These are phyloP conservation scores for Coemansia sp. DNA, from an alignment of 192 early-diverging fungal species.

Conservation along the genomic window DNA sequence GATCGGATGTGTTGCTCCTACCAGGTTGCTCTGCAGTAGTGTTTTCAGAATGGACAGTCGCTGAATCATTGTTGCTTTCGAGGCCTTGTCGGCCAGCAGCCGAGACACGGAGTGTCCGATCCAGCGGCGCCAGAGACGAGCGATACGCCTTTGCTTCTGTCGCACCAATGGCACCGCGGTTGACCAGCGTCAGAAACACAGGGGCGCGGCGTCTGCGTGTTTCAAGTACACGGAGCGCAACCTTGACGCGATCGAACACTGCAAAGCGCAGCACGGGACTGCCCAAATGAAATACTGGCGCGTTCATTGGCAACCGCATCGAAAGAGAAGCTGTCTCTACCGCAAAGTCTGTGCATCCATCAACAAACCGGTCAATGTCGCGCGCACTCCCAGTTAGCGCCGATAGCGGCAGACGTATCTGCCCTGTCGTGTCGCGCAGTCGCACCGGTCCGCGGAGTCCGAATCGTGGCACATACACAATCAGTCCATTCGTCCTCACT, in stretches of 20 bases:
- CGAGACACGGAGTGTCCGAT: constrained; percentile 24
- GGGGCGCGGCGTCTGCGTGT: constrained; percentile 62
- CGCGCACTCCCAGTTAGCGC: constrained; percentile 51
- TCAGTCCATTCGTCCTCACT: constrained; percentile 65
- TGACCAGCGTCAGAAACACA: constrained; percentile 65
- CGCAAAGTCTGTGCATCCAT: constrained; percentile 54
- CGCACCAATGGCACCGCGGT: constrained; percentile 17
- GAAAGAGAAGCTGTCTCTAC: constrained; percentile 31
- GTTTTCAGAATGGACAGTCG: neutral
- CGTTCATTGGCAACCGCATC: constrained; percentile 32
- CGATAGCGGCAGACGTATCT: constrained; percentile 59
- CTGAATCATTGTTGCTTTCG: neutral
- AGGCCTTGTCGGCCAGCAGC: constrained; percentile 5
- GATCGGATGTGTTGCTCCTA: constrained; percentile 2
- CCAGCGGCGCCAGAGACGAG: constrained; percentile 20
- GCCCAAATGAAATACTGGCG: constrained; percentile 32
- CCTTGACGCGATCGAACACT: constrained; percentile 66
- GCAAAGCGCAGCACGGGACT: constrained; percentile 51
- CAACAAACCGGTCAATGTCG: constrained; percentile 51
- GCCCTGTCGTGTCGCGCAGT: constrained; percentile 59
- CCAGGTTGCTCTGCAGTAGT: neutral
- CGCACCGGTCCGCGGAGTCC: constrained; percentile 73
- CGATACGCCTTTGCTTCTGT: constrained; percentile 16
- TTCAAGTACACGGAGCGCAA: constrained; percentile 58
- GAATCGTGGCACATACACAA: constrained; percentile 55